Base-by-base conservation (phyloP, 2,329 filamentous ascomycete genomes). In the Helotiales sp. region DNA sequence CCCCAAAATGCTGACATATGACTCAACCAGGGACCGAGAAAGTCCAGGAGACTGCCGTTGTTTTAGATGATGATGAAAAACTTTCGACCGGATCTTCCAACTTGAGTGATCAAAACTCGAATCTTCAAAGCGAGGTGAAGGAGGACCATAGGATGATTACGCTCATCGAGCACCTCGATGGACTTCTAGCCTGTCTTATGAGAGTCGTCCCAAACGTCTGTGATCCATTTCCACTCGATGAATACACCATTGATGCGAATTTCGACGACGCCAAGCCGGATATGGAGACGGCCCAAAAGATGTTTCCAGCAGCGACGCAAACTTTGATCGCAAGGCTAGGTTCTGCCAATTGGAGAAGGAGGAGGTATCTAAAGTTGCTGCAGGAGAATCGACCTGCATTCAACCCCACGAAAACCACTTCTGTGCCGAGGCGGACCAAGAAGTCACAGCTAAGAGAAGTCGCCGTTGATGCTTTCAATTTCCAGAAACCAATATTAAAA, bases 231-330 rank as follows among this genome's bases (percentile, higher is more conserved):
- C 55, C 55, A 19, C 48, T 36, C 9, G 49, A 57, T 33, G 42
- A 38, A 36, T 57, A 52, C 40, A 44, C 36, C 29, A 25, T 33
- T 7, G 50, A 52, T 29, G 42, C 55, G 6, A 36, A 49, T 13
- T 27, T 40, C 24, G 47, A 34, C 38, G 50, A 52, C 17, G 55
- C 55, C 13, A 17, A 47, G 12, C 36, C 48, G 31, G 55, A 57
- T 29, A 52, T 57, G 25, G 42, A 53, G 8, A 36, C 47, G n/a
- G 55, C 55, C 15, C 27, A 36, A 22, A 30, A 24, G 5, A 24
- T 57, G 38, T 57, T 57, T 53, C 55, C 55, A 34, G 42, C 48
- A 17, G 55, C 55, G 17, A 48, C 55, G 9, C 36, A 57, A 25
- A 31, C 33, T 52, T 38, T 57, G 10, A 25, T 57, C 25, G 47